Conservation (phyloP, 495 filamentous ascomycete species). For the Ascodesmis nigricans region DNA sequence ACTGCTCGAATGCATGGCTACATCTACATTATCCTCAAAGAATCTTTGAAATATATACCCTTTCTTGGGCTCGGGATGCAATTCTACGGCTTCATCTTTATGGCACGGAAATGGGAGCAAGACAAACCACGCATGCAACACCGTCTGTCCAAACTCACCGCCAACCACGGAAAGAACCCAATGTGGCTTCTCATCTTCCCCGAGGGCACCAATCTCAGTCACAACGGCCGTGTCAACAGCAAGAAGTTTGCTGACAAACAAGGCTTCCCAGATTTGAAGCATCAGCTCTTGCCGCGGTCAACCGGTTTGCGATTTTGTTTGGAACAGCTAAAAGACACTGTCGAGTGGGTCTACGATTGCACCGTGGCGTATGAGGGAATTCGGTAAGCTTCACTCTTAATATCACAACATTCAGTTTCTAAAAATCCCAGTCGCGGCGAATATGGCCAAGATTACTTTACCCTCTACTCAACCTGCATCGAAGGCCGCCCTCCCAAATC, state of each 20-base stretch:
- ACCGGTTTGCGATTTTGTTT: conserved; percentile 59
- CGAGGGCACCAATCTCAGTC: conserved; percentile 56
- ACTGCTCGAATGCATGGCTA: conserved; percentile 57
- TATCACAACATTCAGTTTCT: conserved; percentile 1
- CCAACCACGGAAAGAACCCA: conserved; percentile 37
- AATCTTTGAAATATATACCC: conserved; percentile 56
- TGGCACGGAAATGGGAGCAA: conserved; percentile 59
- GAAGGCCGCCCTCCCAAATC: conserved; percentile 59
- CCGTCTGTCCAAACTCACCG: conserved; percentile 45
- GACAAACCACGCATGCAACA: conserved; percentile 49
- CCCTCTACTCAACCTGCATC: conserved; percentile 47
- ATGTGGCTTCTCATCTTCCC: conserved; percentile 80
- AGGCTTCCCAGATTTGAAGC: conserved; percentile 40
- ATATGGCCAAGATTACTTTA: conserved; percentile 59
- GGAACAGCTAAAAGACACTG: conserved; percentile 42
- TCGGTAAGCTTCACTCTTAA: conserved; percentile 30
- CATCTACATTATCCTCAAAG: conserved; percentile 66
- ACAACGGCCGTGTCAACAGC: conserved; percentile 40
- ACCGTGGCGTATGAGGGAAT: conserved; percentile 70
- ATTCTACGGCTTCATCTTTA: conserved; percentile 67
- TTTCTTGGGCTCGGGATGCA: conserved; percentile 53
- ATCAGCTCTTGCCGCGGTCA: conserved; percentile 49
- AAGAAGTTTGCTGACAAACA: conserved; percentile 46
- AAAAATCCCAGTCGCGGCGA: conserved; percentile 32
- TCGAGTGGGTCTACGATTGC: conserved; percentile 69